A percentile compares a stretch with the other conserved stretches of the same genome.
Conservation (phyloP, 352 stramenopile species). For the Globisporangium mamillatum region DNA sequence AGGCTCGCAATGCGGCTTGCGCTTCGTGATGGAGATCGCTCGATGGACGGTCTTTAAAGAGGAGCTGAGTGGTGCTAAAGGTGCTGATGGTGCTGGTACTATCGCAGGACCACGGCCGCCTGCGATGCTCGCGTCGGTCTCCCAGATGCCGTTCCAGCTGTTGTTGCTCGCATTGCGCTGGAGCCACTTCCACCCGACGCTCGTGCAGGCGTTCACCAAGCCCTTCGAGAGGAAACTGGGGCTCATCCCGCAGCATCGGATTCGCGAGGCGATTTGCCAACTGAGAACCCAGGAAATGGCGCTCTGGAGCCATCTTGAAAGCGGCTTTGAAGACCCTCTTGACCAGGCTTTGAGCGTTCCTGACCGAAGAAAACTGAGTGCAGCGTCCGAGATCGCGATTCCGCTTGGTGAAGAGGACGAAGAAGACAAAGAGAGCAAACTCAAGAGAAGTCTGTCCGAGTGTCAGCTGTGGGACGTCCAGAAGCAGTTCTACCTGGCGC, state of each 20-base stretch:
- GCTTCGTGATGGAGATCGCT: conserved; percentile 58
- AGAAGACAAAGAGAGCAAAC: neutral
- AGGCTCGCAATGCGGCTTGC: conserved; percentile 42
- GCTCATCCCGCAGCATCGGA: conserved; percentile 42
- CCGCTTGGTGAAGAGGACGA: neutral
- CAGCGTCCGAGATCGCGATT: neutral
- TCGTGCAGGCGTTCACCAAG: conserved; percentile 32
- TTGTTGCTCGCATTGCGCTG: conserved; percentile 62
- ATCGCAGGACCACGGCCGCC: neutral
- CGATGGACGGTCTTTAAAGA: conserved; percentile 15
- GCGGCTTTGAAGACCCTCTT: neutral
- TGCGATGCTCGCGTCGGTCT: conserved; percentile 34
- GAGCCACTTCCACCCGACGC: conserved; percentile 62
- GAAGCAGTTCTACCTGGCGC: conserved; percentile 77
- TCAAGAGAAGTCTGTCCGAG: conserved; percentile 34
- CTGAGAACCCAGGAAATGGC: conserved; percentile 24
- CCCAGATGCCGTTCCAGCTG: conserved; percentile 67
- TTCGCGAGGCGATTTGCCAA: conserved; percentile 32
- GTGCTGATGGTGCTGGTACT: neutral
- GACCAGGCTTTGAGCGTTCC: neutral
- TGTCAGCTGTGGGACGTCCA: conserved; percentile 70
- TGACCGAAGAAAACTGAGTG: neutral
- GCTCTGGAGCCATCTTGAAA: conserved; percentile 34
- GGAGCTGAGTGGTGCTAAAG: neutral
- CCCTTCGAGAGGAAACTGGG: conserved; percentile 51